These are phyloP conservation scores for Glonium stellatum DNA, from an alignment of 495 filamentous ascomycete genomes.

Conservation along the genomic window DNA sequence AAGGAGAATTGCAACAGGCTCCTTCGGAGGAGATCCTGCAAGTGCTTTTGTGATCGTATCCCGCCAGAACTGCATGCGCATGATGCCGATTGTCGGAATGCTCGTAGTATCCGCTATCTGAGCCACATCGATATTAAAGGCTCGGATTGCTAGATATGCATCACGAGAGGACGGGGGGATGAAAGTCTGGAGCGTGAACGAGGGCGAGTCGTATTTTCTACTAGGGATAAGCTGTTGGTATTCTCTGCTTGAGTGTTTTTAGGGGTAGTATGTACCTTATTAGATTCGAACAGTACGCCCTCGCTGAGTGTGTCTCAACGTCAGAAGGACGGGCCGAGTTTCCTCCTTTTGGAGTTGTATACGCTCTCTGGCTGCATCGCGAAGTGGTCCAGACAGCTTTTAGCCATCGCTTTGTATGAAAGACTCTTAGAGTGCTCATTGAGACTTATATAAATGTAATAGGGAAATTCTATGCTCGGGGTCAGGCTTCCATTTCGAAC, in stretches of 20 bases:
- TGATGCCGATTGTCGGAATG: conserved; percentile 67
- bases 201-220: conserved; percentile 78
- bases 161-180: conserved; percentile 63
- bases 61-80: conserved; percentile 93
- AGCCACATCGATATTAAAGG: conserved; percentile 86
- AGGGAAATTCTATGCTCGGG: background rate
- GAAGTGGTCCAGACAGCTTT: background rate
- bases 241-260: background rate
- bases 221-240: background rate
- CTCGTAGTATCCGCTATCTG: conserved; percentile 81
- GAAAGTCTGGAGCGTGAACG: conserved; percentile 78
- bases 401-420: background rate
- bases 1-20: conserved; percentile 83
- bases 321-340: background rate
- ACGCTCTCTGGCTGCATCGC: background rate
- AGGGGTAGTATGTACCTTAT: background rate
- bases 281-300: conserved; percentile 2
- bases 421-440: background rate
- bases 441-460: background rate
- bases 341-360: background rate
- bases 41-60: conserved; percentile 71
- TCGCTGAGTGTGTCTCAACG: background rate
- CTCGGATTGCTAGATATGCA: conserved; percentile 83
- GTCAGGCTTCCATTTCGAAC: background rate
- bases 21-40: conserved; percentile 68